phyloP scores from a whole-genome alignment of 257 asterid species.

The Gentiana macrophylla region DNA sequence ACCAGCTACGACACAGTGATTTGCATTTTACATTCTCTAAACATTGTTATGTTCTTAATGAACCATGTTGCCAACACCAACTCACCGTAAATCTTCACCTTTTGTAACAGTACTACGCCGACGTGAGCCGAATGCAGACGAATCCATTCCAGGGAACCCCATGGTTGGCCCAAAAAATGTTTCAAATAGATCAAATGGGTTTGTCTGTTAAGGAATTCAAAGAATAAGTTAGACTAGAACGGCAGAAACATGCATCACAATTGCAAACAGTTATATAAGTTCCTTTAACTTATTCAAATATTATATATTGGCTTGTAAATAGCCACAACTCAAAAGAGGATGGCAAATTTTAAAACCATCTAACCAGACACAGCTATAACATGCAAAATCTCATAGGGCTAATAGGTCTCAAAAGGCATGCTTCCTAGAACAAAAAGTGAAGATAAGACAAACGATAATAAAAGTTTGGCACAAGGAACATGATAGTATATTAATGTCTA shows the following conservation, averaged over 20 bases:
- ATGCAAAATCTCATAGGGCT: too few relatives aligned
- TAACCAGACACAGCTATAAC: too few relatives aligned
- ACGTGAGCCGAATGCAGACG: constrained; percentile 64
- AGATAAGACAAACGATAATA: too few relatives aligned
- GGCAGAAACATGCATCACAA: not conserved
- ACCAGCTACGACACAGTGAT: not conserved
- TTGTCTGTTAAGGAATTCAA: constrained; percentile 44
- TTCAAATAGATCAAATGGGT: constrained; percentile 97
- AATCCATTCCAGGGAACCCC: constrained; percentile 83
- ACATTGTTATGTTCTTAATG: not conserved
- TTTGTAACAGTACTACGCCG: constrained; percentile 74
- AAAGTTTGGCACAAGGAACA: too few relatives aligned
- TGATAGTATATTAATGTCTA: too few relatives aligned
- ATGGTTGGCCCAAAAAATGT: constrained; percentile 91
- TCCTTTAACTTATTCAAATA: not conserved
- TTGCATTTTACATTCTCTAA: too few relatives aligned
- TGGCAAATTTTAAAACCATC: too few relatives aligned
- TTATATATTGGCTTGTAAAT: too few relatives aligned
- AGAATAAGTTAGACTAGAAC: constrained; percentile 1
- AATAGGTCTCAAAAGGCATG: too few relatives aligned
- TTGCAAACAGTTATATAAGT: not conserved
- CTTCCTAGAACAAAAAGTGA: too few relatives aligned
- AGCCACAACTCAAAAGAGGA: too few relatives aligned
- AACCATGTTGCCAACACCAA: constrained; percentile 15
- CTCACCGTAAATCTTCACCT: constrained; percentile 99